Evolutionary conservation across 2,329 filamentous ascomycete genomes (phyloP).

Genomic region (Microdochium paspali): DNA sequence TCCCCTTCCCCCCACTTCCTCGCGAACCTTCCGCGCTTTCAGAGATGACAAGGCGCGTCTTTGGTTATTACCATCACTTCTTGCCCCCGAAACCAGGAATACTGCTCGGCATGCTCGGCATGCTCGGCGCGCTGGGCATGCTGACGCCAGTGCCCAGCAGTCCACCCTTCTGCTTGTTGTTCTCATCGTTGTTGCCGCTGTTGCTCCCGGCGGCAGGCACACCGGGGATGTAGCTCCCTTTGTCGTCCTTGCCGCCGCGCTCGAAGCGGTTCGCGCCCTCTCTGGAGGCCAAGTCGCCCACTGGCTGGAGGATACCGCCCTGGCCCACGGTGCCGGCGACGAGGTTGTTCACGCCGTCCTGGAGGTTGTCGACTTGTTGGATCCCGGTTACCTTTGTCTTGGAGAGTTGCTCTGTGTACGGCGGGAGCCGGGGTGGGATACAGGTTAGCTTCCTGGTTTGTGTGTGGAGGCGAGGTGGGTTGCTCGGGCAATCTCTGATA

Average conservation of each 20-base stretch:
- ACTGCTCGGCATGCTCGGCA: not conserved
- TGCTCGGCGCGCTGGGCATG: not conserved
- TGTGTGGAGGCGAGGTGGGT: not conserved
- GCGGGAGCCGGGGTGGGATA: constrained; percentile 1
- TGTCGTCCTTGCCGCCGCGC: constrained; percentile 53
- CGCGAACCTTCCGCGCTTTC: not conserved
- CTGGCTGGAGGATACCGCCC: constrained; percentile 54
- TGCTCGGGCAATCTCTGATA: too few relatives aligned
- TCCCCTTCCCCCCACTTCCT: not conserved
- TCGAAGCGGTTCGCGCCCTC: constrained; percentile 59
- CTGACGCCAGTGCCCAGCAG: not conserved
- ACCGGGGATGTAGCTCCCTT: constrained; percentile 34
- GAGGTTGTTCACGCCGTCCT: constrained; percentile 57
- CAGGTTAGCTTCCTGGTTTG: too few relatives aligned
- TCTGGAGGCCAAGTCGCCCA: constrained; percentile 52
- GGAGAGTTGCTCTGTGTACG: constrained; percentile 50
- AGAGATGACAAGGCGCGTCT: not conserved
- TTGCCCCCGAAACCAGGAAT: not conserved
- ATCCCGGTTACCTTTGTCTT: constrained; percentile 63
- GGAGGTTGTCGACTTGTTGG: constrained; percentile 56
- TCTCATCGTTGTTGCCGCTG: not conserved
- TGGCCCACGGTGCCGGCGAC: constrained; percentile 57
- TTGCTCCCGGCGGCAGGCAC: constrained; percentile 15
- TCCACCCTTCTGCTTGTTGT: not conserved
- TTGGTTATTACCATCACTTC: not conserved